Conservation (phyloP, 2,329 filamentous ascomycete species). For the Nemania sp. region DNA sequence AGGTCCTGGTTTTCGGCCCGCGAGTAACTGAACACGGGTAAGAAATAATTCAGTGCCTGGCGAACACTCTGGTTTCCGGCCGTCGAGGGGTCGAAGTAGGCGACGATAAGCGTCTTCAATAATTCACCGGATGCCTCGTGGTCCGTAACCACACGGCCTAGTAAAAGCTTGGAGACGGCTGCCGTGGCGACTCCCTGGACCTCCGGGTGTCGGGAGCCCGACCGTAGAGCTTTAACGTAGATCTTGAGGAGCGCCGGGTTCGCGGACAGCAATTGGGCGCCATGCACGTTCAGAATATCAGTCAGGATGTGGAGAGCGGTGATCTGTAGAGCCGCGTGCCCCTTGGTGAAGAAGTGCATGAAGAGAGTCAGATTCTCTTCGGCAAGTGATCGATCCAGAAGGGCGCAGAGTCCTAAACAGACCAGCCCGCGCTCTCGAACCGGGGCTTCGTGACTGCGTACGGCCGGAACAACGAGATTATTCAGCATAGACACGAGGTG, state of each 20-base stretch:
- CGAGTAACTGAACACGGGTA: constrained; percentile 92
- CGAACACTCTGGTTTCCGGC: constrained; percentile 78
- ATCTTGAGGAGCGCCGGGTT: constrained; percentile 78
- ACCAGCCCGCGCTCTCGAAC: constrained; percentile 89
- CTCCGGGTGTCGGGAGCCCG: constrained; percentile 68
- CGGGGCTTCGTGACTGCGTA: constrained; percentile 88
- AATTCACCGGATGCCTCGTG: constrained; percentile 69
- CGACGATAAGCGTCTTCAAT: constrained; percentile 80
- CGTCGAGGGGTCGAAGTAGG: constrained; percentile 88
- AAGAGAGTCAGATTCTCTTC: constrained; percentile 92
- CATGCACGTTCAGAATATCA: constrained; percentile 90
- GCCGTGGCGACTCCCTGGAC: constrained; percentile 82
- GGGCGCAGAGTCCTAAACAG: constrained; percentile 86
- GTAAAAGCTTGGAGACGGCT: constrained; percentile 82
- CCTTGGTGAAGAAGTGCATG: constrained; percentile 94
- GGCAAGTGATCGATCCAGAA: constrained; percentile 88
- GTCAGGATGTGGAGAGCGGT: constrained; percentile 90
- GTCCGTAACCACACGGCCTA: constrained; percentile 78
- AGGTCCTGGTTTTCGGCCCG: constrained; percentile 79
- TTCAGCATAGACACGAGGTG: constrained; percentile 98
- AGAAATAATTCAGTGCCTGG: constrained; percentile 89
- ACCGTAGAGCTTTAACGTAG: constrained; percentile 81
- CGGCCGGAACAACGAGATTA: constrained; percentile 92
- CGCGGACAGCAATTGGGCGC: constrained; percentile 71
- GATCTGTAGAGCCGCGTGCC: constrained; percentile 85